Conservation (phyloP, 1,139 yeast species). For the Debaryomyces psychrophilus region DNA sequence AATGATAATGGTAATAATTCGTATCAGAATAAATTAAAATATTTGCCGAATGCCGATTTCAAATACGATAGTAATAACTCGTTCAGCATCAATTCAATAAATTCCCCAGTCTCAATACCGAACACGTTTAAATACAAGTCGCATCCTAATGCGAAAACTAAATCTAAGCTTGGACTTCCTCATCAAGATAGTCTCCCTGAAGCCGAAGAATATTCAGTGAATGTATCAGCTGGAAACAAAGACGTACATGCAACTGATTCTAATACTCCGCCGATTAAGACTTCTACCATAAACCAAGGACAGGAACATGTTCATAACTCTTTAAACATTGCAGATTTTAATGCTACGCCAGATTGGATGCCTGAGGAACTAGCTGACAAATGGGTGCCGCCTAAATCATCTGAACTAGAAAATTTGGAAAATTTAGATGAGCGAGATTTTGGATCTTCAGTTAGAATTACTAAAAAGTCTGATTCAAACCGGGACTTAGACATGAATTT, state of each 20-base stretch:
- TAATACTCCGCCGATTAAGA: constrained; percentile 11
- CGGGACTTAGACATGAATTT: constrained; percentile 22
- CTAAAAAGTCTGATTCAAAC: constrained; percentile 24
- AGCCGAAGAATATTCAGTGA: background rate
- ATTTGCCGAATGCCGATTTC: constrained; percentile 39
- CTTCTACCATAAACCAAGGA: constrained; percentile 13
- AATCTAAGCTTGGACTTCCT: constrained; percentile 27
- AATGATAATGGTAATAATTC: constrained; percentile 13
- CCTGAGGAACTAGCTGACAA: constrained; percentile 42
- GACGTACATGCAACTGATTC: constrained; percentile 4
- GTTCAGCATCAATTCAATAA: constrained; percentile 13
- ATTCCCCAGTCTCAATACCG: constrained; percentile 41
- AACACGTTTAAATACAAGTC: constrained; percentile 51
- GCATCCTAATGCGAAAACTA: constrained; percentile 51
- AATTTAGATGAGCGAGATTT: constrained; percentile 22
- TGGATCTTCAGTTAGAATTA: constrained; percentile 36
- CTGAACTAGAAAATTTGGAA: constrained; percentile 8
- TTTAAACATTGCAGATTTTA: constrained; percentile 8
- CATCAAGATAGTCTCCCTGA: constrained; percentile 4
- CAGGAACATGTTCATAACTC: background rate
- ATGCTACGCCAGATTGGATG: constrained; percentile 50
- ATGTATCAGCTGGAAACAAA: background rate
- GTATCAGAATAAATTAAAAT: constrained; percentile 40
- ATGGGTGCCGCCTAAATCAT: constrained; percentile 29
- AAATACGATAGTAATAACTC: constrained; percentile 23